phyloP scores from a whole-genome alignment of 352 stramenopile species.

The Pythium utonaiense region DNA sequence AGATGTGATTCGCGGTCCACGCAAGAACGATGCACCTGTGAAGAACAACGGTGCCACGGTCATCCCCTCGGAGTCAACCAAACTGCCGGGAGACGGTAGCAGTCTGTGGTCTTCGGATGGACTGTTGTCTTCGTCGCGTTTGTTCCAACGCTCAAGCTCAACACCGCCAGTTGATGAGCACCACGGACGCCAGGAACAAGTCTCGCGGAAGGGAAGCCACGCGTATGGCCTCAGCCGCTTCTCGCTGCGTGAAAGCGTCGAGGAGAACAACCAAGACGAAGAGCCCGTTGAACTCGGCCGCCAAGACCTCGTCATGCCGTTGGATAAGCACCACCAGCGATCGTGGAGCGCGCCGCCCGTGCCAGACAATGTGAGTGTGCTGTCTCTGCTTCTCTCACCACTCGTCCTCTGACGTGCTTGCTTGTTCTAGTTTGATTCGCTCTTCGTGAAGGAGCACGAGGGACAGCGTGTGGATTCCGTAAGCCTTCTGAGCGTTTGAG shows the following conservation, averaged over 20 bases:
- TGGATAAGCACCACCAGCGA: conserved; percentile 34
- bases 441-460: conserved; percentile 2
- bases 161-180: conserved; percentile 22
- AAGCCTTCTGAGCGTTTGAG: background rate
- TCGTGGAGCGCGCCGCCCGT: conserved; percentile 45
- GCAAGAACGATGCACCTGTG: background rate
- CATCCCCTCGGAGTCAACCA: background rate
- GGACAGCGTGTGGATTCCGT: conserved; percentile 5
- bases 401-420: background rate
- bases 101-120: conserved; percentile 62
- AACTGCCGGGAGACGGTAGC: conserved; percentile 1
- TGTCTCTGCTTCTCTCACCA: background rate
- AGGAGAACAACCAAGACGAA: conserved; percentile 32
- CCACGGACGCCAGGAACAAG: conserved; percentile 1
- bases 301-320: conserved; percentile 16
- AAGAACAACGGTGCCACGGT: conserved; percentile 4
- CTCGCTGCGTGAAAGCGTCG: conserved; percentile 10
- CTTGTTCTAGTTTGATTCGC: conserved; percentile 14
- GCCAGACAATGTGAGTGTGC: conserved; percentile 32
- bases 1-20: conserved; percentile 3
- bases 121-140: conserved; percentile 41
- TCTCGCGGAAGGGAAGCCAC: conserved; percentile 1
- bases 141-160: conserved; percentile 46
- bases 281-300: conserved; percentile 13
- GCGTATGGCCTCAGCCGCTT: conserved; percentile 11